Base-by-base conservation (phyloP, 2,329 filamentous ascomycete genomes). In the Sclerotinia subarctica region DNA sequence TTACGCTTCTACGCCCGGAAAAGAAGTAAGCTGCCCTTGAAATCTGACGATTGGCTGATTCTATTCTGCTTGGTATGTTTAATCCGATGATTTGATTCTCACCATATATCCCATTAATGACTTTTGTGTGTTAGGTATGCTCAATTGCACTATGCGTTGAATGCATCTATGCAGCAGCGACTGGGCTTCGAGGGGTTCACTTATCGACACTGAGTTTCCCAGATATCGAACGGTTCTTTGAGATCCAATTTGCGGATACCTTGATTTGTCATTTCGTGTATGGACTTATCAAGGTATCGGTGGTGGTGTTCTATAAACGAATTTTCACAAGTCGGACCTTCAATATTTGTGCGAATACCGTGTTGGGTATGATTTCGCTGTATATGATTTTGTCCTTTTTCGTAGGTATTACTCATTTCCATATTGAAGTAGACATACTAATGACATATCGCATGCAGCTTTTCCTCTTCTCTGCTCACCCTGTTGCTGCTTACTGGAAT, bases 191-290 rank as follows among this genome's bases (percentile, higher is more conserved):
- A 8, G 64, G 64, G 19, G 44, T 47, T 26, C 35, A 19, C 10
- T 21, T 66, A n/a, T 46, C 38, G 64, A 66, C 64, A 4, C 21
- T 66, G 29, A 32, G 21, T 24, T 58, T 58, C 8, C 38, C 64
- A 6, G n/a, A 66, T 3, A 57, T 58, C n/a, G 52, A 58, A 21
- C 32, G 64, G 8, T 58, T 58, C 53, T 66, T 58, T 13, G 38
- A 58, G 17, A 26, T 66, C 1, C 52, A 66, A 24, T 66, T 66
- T 44, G 29, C 49, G 1, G 62, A 64, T 64, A 54, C 62, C 5
- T 29, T 64, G 47, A 64, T 64, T n/a, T 64, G 62, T 10, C 62
- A 64, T 54, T 66, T 66, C 46, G 53, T 58, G 11, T 56, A 57
- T 42, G 64, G 64, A 35, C 53, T 66, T 8, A 66, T 58, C 42